These are phyloP conservation scores for Anisogramma anomala DNA, from an alignment of 2,329 filamentous ascomycete species.

Conservation along the genomic window DNA sequence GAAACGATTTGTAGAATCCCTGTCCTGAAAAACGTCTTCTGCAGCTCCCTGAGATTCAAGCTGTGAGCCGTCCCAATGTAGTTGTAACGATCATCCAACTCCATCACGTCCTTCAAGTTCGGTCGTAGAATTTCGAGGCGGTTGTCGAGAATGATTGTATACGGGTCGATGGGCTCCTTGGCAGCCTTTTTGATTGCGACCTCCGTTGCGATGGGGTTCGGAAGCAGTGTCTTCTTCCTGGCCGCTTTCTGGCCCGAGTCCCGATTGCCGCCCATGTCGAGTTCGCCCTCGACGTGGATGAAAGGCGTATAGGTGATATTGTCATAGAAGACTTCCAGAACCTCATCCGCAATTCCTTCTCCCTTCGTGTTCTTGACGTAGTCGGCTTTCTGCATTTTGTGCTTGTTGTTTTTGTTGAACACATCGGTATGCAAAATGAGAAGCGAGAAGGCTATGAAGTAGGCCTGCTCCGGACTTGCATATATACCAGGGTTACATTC, in stretches of 20 bases:
- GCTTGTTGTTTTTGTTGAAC: slow-evolving; percentile 99
- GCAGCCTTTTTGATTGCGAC: slow-evolving; percentile 46
- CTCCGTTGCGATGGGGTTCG: slow-evolving; percentile 48
- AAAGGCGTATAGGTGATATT: slow-evolving; percentile 98
- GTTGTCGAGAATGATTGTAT: slow-evolving; percentile 83
- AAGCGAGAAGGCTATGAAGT: slow-evolving; percentile 94
- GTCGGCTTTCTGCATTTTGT: slow-evolving; percentile 94
- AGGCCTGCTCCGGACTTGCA: slow-evolving; percentile 81
- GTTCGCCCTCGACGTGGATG: slow-evolving; percentile 89
- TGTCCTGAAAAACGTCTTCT: slow-evolving; percentile 82
- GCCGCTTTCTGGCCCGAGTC: slow-evolving; percentile 54
- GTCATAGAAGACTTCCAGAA: slow-evolving; percentile 93
- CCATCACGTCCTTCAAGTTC: slow-evolving; percentile 82
- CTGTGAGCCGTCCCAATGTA: slow-evolving; percentile 68
- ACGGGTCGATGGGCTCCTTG: slow-evolving; percentile 88
- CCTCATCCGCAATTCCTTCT: slow-evolving; percentile 86
- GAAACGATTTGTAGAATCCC: slow-evolving; percentile 93
- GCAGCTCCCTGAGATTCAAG: slow-evolving; percentile 69
- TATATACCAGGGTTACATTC: slow-evolving; percentile 98
- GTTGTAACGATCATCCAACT: slow-evolving; percentile 81
- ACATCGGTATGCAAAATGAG: slow-evolving; percentile 94
- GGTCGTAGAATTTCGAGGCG: slow-evolving; percentile 75
- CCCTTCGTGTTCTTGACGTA: slow-evolving; percentile 91
- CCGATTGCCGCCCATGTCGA: slow-evolving; percentile 66
- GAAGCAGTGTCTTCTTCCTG: slow-evolving; percentile 59